Evolutionary conservation across 257 asterid genomes (phyloP), one percentile per base, ranked within the genome.

Genomic region (Gentiana dahurica): DNA sequence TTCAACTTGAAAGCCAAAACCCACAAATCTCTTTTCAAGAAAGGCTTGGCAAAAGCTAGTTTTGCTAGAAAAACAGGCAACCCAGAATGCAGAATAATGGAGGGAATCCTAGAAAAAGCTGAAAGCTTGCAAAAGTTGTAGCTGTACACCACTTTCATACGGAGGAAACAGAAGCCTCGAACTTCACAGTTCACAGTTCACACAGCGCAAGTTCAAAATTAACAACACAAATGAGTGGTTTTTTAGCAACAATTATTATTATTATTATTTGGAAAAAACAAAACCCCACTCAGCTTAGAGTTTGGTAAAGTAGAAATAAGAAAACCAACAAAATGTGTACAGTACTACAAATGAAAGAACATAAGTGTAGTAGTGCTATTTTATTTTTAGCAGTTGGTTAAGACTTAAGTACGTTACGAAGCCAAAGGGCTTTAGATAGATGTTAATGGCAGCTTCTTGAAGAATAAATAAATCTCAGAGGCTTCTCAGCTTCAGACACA

Each of bases 101-200:
- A 13, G 45, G n/a, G 52, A 57, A 57, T 34, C 62, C 33, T 41
- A 57, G 12, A 12, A 57, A 57, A 3, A 35, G 11, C 7, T 10
- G 6, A 56, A 41, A 32, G 8, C 62, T 51, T 44, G 61, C 34
- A 37, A 43, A 51, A 9, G 62, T 57, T 41, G n/a, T 38, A 44
- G 53, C 12, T 57, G 41, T 44, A 11, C 52, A 5, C 10, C 46
- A 41, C 46, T 41, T 41, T 8, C 46, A 5, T 10, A 41, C 43
- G 6, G 12, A 10, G 53, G 24, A 24, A 24, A 24, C 24, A 57
- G 43, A 15, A 57, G 34, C 43, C 52, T 57, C 32, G 52, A 57
- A 57, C 62, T 41, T 3, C 62, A 10, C 41, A 11, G 2, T 12
- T 9, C 12, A 39, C 45, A 39, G 44, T 3, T 39, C 44, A 3